Conservation (phyloP, 2,329 filamentous ascomycete species). For the Ceratocystis destructans region DNA sequence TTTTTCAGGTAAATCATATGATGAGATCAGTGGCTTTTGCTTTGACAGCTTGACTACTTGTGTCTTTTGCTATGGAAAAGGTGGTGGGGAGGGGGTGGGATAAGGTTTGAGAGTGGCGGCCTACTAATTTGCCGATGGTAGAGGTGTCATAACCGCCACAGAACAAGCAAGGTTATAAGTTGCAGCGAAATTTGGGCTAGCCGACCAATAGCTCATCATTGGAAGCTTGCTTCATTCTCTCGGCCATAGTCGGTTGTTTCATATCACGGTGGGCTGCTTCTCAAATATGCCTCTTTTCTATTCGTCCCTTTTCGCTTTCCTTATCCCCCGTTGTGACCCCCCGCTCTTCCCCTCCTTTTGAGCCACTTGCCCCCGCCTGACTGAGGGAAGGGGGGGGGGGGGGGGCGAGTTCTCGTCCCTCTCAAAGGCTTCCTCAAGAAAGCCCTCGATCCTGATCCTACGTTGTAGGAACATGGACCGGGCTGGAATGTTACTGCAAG, state of each 20-base stretch:
- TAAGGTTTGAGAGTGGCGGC: neutral
- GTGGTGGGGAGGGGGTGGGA: neutral
- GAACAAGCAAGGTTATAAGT: too few species aligned
- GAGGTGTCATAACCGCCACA: too few species aligned
- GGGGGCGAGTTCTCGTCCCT: neutral
- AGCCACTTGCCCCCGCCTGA: neutral
- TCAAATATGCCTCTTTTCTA: neutral
- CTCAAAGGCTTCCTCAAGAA: neutral
- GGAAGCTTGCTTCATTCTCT: neutral
- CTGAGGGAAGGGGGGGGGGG: neutral
- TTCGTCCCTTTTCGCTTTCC: neutral
- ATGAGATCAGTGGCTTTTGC: neutral
- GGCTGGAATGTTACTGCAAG: neutral
- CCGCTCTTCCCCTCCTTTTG: neutral
- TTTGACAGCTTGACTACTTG: neutral
- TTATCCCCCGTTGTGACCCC: neutral
- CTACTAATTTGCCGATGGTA: too few species aligned
- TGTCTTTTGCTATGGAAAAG: neutral
- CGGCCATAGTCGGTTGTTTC: neutral
- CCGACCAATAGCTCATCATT: neutral
- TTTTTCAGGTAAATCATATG: neutral
- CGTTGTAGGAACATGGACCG: neutral
- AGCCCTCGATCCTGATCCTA: slow-evolving; percentile 5
- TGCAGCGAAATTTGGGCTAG: neutral
- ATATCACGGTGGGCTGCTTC: neutral